Percentiles rank a stretch among this genome's conserved stretches.
Conservation (phyloP, 345 rosid genomes). For the Bretschneidera sinensis region DNA sequence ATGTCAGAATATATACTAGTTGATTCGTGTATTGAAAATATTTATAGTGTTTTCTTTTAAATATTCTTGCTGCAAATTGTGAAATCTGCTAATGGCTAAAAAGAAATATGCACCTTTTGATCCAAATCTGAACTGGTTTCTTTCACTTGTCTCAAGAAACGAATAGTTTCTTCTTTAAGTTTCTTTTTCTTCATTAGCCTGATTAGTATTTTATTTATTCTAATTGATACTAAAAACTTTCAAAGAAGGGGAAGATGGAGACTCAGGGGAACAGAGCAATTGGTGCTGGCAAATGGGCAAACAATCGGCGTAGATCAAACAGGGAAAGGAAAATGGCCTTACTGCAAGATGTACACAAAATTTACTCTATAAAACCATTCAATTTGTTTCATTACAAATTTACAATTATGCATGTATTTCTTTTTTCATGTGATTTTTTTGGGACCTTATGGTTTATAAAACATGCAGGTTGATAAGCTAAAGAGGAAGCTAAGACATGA, state of each 20-base stretch:
- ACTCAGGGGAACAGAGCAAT: conserved; percentile 31
- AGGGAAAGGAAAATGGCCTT: conserved; percentile 74
- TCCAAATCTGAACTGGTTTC: conserved; percentile 42
- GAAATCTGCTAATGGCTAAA: conserved; percentile 26
- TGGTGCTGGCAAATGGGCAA: conserved; percentile 39
- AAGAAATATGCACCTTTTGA: conserved; percentile 34
- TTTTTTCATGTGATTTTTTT: background rate
- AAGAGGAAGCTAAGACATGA: conserved; percentile 92
- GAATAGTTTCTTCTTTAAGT: conserved; percentile 35
- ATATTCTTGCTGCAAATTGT: conserved; percentile 12
- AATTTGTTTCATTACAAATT: conserved; percentile 2
- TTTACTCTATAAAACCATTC: background rate
- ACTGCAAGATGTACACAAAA: conserved; percentile 66
- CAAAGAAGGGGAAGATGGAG: conserved; percentile 59
- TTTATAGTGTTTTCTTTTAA: conserved; percentile 16
- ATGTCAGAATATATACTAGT: conserved; percentile 10
- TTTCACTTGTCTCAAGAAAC: conserved; percentile 56
- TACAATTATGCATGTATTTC: background rate
- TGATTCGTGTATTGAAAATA: conserved; percentile 31
- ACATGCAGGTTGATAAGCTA: conserved; percentile 79
- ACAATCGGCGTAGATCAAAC: conserved; percentile 57
- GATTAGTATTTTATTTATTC: conserved; percentile 11
- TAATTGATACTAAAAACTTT: conserved; percentile 22
- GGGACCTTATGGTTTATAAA: background rate
- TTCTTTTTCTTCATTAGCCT: conserved; percentile 12